Conservation (phyloP, 139 green algal genomes). For the Auxenochlorella protothecoides region DNA sequence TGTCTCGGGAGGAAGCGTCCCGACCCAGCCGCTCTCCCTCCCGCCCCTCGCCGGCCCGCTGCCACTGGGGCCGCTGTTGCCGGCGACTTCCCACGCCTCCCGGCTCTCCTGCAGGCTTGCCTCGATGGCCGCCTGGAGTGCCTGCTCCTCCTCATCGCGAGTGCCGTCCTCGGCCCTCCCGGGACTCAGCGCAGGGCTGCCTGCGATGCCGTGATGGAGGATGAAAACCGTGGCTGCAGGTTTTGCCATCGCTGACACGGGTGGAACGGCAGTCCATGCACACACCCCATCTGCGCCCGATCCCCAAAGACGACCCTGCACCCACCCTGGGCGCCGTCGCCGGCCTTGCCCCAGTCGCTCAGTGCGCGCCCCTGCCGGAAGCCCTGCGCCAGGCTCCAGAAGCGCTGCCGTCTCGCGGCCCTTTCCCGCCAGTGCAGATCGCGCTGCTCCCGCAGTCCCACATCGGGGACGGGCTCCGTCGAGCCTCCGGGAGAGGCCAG, state of each 20-base stretch:
- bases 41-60: not conserved
- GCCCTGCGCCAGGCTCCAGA: conserved; percentile 71
- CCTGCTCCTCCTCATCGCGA: no score
- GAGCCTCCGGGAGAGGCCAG: no score
- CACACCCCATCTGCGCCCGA: conserved; percentile 21
- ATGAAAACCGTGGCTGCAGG: no score
- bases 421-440: conserved; percentile 51
- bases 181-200: no score
- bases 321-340: not conserved
- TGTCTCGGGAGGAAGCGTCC: no score
- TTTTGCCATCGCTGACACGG: no score
- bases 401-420: conserved; percentile 52
- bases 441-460: not conserved
- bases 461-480: not conserved
- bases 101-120: conserved; percentile 29
- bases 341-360: conserved; percentile 52
- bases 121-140: conserved; percentile 57
- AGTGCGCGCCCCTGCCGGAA: conserved; percentile 83
- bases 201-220: no score
- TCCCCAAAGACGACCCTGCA: conserved; percentile 24
- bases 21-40: not conserved
- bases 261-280: no score
- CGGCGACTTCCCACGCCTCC: not conserved
- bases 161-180: no score
- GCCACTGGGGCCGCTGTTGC: not conserved